Conservation (phyloP, 2,329 filamentous ascomycete genomes). For the Cladobotryum protrusum region DNA sequence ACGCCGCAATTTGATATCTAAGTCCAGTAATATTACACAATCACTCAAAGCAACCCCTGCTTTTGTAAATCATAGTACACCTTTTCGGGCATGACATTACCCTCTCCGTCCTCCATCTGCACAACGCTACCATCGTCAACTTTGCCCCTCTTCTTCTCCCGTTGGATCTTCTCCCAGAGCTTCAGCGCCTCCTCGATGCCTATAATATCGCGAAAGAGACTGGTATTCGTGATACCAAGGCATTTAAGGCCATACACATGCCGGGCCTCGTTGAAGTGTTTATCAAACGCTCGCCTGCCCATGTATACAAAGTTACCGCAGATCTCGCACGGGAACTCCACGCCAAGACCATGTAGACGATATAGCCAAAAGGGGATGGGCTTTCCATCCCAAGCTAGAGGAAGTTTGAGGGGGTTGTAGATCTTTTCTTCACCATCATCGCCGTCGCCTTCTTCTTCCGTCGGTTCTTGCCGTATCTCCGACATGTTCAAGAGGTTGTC, state of each 20-base stretch:
- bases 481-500: constrained; percentile 65
- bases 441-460: constrained; percentile 60
- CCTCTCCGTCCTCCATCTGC: constrained; percentile 96
- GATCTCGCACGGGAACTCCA: constrained; percentile 92
- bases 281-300: constrained; percentile 91
- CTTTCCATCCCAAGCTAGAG: constrained; percentile 96
- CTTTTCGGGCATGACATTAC: constrained; percentile 98
- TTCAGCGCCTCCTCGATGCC: constrained; percentile 81
- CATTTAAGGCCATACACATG: constrained; percentile 94
- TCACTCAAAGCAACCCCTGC: constrained; percentile 67
- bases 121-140: constrained; percentile 77
- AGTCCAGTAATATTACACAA: background rate
- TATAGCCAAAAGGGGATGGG: constrained; percentile 99
- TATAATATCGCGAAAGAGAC: constrained; percentile 89
- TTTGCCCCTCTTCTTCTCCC: constrained; percentile 72
- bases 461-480: constrained; percentile 27
- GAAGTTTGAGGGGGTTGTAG: constrained; percentile 94
- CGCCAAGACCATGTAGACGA: constrained; percentile 88
- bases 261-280: constrained; percentile 92
- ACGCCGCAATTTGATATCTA: background rate
- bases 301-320: constrained; percentile 99
- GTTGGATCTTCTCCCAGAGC: constrained; percentile 89
- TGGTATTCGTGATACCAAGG: constrained; percentile 85
- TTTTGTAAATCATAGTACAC: constrained; percentile 94
- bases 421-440: constrained; percentile 79